phyloP scores from a whole-genome alignment of 805 yeast genomes.

The Wickerhamiella siamensis region DNA sequence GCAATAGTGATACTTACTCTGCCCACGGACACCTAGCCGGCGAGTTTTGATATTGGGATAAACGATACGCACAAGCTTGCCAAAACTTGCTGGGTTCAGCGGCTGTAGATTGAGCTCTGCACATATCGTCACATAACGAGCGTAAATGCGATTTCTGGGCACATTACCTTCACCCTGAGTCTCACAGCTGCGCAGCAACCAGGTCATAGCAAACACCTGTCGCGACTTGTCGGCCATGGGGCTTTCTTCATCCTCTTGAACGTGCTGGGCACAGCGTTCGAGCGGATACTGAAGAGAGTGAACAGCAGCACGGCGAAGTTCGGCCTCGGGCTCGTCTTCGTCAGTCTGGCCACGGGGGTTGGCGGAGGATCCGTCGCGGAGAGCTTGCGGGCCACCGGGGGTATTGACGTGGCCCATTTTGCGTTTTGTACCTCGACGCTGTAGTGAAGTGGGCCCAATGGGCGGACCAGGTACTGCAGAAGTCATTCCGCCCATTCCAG shows the following conservation, averaged over 20 bases:
- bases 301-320: slow-evolving; percentile 9
- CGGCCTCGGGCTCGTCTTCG: slow-evolving; percentile 3
- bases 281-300: slow-evolving; percentile 10
- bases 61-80: slow-evolving; percentile 50
- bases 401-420: not conserved
- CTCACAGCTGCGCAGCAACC: slow-evolving; percentile 56
- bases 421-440: slow-evolving; percentile 1
- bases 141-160: slow-evolving; percentile 55
- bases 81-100: slow-evolving; percentile 63
- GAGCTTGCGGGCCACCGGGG: not conserved
- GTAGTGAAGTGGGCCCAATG: not conserved
- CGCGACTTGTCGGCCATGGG: slow-evolving; percentile 22
- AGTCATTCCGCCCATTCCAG: not conserved
- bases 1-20: slow-evolving; percentile 74
- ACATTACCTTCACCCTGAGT: slow-evolving; percentile 37
- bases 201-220: slow-evolving; percentile 70
- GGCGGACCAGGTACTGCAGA: not conserved
- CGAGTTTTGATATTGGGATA: slow-evolving; percentile 60
- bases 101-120: slow-evolving; percentile 41
- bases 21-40: slow-evolving; percentile 69
- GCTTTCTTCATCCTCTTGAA: slow-evolving; percentile 10
- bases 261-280: slow-evolving; percentile 9
- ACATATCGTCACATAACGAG: slow-evolving; percentile 46
- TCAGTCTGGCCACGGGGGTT: not conserved
- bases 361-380: not conserved